Evolutionary conservation across 164 flowering plant genomes (phyloP), one percentile per base, ranked within the genome.

Genomic region (Stephania yunnanensis): DNA sequence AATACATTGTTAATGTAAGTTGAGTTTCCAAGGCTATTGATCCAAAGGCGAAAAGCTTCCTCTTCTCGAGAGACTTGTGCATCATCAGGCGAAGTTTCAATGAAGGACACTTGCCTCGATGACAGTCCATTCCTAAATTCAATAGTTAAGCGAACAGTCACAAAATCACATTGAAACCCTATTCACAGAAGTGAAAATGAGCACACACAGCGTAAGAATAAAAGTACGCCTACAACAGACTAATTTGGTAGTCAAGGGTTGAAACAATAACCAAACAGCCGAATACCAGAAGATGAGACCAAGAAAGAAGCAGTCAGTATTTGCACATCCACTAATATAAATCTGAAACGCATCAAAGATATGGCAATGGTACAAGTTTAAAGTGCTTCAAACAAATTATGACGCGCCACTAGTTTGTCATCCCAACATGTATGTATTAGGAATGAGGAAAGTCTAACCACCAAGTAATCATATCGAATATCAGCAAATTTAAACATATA

Each of bases 41-140:
- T 92, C 98, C 98, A 94, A 15, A 92, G 80, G 44, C 98, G 83
- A 69, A 88, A 94, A 78, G 92, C 89, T 83, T 94, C 90, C 82
- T 92, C 97, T 73, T 94, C 93, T 82, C 98, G 88, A 58, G 91
- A 91, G 20, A 86, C 86, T 82, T 80, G 90, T 25, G 84, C 89
- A 87, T 94, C 98, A 80, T 94, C 97, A 10, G 90, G 80, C 93
- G 91, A 88, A 95, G 88, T 91, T 83, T 91, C 97, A 17, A 97
- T 97, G 83, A 87, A 91, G 36, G 94, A 87, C 10, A 88, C 64
- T 76, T 89, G 90, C 69, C 84, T 88, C 81, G 83, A 76, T 11
- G 94, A 84, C 72, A 94, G 82, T 44, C 98, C 98, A 86, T 81
- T 94, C 90, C 98, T 92, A 87, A 75, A 50, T 58, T 19, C 64